Base-by-base conservation (phyloP, 345 rosid species). In the Aurinia saxatilis region DNA sequence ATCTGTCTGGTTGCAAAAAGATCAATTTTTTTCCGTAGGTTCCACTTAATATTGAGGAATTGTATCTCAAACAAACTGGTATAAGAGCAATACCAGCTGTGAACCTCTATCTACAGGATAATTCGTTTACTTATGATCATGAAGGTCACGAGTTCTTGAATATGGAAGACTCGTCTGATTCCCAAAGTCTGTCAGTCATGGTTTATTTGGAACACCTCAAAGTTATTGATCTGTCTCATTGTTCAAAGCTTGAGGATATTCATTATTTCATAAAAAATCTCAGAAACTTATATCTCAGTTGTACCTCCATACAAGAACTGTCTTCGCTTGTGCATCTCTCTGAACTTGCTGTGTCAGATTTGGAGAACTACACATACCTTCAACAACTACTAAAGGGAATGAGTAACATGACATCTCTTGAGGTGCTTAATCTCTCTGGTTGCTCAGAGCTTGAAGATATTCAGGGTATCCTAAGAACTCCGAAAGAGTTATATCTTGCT, bases 361-460 rank as follows among this genome's bases (percentile, higher is more conserved):
- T 50, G 29, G 30, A 17, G 25, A 18, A 35, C 14, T 55, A 45
- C 31, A 18, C 11, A 35, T 2, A n/a, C 10, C 60, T 55, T 19
- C 30, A 34, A 37, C 4, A 12, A 4, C 44, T 55, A n/a, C 60
- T 45, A 4, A 55, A 10, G 10, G 31, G 31, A 16, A 35, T 55
- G 16, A 5, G 29, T 10, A 34, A 36, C 14, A 21, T 55, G 45
- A 11, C 18, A 4, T 34, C 60, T 34, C 29, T 55, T n/a, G 31
- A 6, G 50, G 53, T 49, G 23, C 53, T 49, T 49, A n/a, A 49
- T n/a, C 53, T 49, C 34, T 49, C 53, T 49, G 53, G 53, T 7
- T 49, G 53, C 35, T 49, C 53, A 13, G 23, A 27, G 53, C 53
- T 49, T 29, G 18, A 25, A 13, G 53, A 49, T 25, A 49, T 49